Conservation (phyloP, 371 early-diverging fungal genomes). For the Mucor piriformis region DNA sequence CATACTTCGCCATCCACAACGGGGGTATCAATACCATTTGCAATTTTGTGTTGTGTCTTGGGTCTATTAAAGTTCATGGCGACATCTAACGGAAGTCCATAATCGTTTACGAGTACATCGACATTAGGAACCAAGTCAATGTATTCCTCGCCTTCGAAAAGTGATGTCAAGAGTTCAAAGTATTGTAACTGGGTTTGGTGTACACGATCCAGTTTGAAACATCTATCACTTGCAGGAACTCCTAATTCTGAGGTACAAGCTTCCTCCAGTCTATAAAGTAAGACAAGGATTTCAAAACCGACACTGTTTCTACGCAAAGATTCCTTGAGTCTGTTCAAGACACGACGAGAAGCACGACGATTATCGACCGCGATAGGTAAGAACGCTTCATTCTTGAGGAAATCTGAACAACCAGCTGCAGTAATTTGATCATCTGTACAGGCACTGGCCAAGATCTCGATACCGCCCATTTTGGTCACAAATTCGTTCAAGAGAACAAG, state of each 20-base stretch:
- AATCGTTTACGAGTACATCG: constrained; percentile 56
- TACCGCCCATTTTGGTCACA: constrained; percentile 74
- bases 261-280: constrained; percentile 50
- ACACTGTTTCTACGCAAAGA: constrained; percentile 60
- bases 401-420: constrained; percentile 72
- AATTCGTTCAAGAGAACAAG: constrained; percentile 74
- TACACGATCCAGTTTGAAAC: constrained; percentile 36
- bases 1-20: constrained; percentile 24
- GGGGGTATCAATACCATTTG: constrained; percentile 25
- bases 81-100: constrained; percentile 70
- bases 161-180: constrained; percentile 62
- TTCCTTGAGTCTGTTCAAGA: constrained; percentile 61
- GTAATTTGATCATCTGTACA: constrained; percentile 63
- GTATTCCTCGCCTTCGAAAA: constrained; percentile 66
- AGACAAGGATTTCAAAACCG: constrained; percentile 59
- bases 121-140: constrained; percentile 61
- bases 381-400: constrained; percentile 57
- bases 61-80: constrained; percentile 78
- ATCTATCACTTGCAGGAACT: constrained; percentile 59
- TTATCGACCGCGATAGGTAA: constrained; percentile 49
- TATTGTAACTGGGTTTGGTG: constrained; percentile 68
- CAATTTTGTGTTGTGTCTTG: constrained; percentile 46
- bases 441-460: constrained; percentile 59
- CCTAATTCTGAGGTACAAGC: constrained; percentile 54
- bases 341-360: constrained; percentile 57